phyloP scores from a whole-genome alignment of 768 basidiomycete species.

The Butyriboletus loyo region DNA sequence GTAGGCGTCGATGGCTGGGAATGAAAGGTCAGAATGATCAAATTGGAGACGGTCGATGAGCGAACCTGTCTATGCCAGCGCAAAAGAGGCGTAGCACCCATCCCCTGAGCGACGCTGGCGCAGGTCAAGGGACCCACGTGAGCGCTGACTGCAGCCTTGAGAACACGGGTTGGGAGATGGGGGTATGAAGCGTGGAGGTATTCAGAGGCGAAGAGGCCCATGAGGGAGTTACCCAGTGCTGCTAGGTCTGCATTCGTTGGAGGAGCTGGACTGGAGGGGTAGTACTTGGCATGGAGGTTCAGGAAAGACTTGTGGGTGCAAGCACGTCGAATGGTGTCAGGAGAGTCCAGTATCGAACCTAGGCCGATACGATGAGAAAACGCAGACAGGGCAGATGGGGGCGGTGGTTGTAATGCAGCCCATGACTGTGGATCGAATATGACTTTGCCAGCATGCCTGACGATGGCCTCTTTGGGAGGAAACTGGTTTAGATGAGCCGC shows the following conservation, averaged over 20 bases:
- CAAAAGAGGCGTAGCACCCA: slow-evolving; percentile 73
- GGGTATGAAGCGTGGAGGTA: slow-evolving; percentile 79
- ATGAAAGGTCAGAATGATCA: neutral
- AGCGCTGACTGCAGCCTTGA: slow-evolving; percentile 89
- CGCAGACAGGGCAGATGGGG: slow-evolving; percentile 66
- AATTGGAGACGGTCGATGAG: neutral
- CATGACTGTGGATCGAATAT: slow-evolving; percentile 65
- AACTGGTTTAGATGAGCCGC: slow-evolving; percentile 52
- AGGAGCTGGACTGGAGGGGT: slow-evolving; percentile 52
- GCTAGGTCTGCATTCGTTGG: slow-evolving; percentile 74
- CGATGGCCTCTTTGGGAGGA: slow-evolving; percentile 57
- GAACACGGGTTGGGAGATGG: slow-evolving; percentile 85
- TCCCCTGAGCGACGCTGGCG: slow-evolving; percentile 80
- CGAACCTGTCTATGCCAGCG: slow-evolving; percentile 79
- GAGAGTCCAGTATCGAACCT: slow-evolving; percentile 47
- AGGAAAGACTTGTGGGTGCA: slow-evolving; percentile 79
- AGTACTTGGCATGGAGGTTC: slow-evolving; percentile 50
- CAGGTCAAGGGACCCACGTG: slow-evolving; percentile 87
- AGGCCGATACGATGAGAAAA: slow-evolving; percentile 78
- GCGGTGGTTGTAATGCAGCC: slow-evolving; percentile 70
- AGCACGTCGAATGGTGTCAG: slow-evolving; percentile 62
- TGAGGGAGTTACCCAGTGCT: slow-evolving; percentile 77
- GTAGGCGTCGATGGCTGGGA: slow-evolving; percentile 47
- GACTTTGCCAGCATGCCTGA: slow-evolving; percentile 33
- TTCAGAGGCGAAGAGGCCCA: slow-evolving; percentile 89